Conservation (phyloP, 495 filamentous ascomycete genomes). For the Chaetomium fimeti region DNA sequence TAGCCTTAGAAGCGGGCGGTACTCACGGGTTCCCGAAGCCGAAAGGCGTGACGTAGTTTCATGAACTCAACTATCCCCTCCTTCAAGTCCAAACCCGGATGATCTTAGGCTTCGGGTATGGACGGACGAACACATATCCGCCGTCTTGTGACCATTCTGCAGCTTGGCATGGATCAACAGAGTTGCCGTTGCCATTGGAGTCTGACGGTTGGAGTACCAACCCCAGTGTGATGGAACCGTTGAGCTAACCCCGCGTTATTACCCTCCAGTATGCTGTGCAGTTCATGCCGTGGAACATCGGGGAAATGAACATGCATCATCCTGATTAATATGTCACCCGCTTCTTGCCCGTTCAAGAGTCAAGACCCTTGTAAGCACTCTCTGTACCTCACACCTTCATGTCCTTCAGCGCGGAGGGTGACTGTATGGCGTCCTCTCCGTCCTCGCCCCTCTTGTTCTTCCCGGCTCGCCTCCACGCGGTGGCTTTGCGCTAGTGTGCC, state of each 20-base stretch:
- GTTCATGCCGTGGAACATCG: constrained; percentile 15
- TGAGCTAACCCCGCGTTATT: constrained; percentile 3
- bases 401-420: not conserved
- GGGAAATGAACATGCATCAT: constrained; percentile 1
- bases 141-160: not conserved
- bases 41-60: too few species aligned
- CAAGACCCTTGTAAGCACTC: not conserved
- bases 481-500: not conserved
- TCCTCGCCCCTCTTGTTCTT: not conserved
- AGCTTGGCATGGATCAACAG: not conserved
- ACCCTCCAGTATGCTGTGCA: not conserved
- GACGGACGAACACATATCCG: not conserved
- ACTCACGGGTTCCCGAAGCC: too few species aligned
- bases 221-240: not conserved
- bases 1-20: too few species aligned
- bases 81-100: not conserved
- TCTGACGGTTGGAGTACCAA: not conserved
- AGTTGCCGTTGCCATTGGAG: not conserved
- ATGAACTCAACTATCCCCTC: too few species aligned
- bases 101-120: not conserved
- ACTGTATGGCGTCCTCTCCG: not conserved
- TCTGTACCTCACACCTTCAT: not conserved
- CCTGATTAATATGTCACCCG: not conserved
- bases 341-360: not conserved
- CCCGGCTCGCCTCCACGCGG: not conserved